Evolutionary conservation across 108 stramenopile genomes (phyloP), one percentile per base, ranked within the genome.

Genomic region (Skeletonema potamos): DNA sequence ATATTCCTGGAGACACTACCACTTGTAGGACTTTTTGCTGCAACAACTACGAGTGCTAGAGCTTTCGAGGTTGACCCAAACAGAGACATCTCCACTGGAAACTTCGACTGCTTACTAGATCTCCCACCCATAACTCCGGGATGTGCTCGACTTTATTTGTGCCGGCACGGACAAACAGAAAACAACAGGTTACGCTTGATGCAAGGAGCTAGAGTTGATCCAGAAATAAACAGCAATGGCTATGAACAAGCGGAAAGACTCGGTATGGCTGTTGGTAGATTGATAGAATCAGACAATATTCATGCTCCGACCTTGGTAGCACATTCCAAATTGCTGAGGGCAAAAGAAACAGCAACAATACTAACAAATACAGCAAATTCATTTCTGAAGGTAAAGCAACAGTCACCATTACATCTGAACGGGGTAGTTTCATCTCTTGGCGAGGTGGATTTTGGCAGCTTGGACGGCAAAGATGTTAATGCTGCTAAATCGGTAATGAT

Each of bases 91-190:
- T 33, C 58, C 5, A 29, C 1, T 58, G 70, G 59, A 29, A 76
- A 87, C 64, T 75, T 84, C 18, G 81, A 89, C 56, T 85, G 84
- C 36, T 46, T 92, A 10, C 48, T 76, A 51, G 86, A 92, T 71
- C 84, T 92, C 11, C 89, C 91, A 12, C 88, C 91, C 20, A 48
- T 88, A 20, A 60, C 84, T 4, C 34, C 66, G 2, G 87, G 69
- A n/a, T 75, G 64, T 59, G 82, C 76, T 13, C 78, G 88, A 55
- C 57, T 92, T n/a, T 92, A 86, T 59, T 76, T 92, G 6, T 89
- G 89, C 39, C 87, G 91, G n/a, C 91, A 92, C 72, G 91, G 91
- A 7, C 91, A 92, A 70, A 92, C 91, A 2, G 91, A 92, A 74
- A 89, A 92, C 62, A 92, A 92, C 43, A 71, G 91, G 26, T 68